Base-by-base conservation (phyloP, 164 flowering plant genomes). In the Nymphaea colorata region DNA sequence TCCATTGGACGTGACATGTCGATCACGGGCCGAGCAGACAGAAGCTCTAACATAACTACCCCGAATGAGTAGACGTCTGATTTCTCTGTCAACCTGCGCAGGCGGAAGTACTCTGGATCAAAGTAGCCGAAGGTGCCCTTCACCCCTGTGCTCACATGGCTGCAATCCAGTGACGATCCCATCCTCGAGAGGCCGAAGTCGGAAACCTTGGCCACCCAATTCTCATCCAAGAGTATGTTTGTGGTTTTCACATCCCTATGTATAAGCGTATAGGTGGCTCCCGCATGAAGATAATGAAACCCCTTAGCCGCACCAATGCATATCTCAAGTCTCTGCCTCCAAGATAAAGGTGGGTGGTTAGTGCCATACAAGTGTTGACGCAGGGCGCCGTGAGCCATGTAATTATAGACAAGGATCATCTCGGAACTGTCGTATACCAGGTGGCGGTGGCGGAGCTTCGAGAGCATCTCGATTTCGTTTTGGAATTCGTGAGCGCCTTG, bases 11-110 rank as follows among this genome's bases (percentile, higher is more conserved):
- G 55, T 7, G 7, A 6, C 12, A 7, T 47, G 55, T 47, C 3
- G 55, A 47, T 14, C 55, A 47, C 93, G 18, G 93, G 93, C 5
- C 96, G 84, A 44, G 92, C 96, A 68, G 92, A 88, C 44, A 90
- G 14, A 66, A 85, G 74, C 75, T 90, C 96, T 45, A 90, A 85
- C 68, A 66, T 5, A 17, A 66, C 68, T 18, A 66, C 68, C 4
- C 68, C 68, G 7, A 66, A 66, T 3, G 59, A 44, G 68, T 44
- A 66, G 11, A 44, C 68, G 12, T 66, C 68, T 3, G 68, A 44
- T 15, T 44, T 44, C 59, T 66, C 68, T 3, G 68, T 66, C 25
- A 66, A 4, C 7, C 42, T 16, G 6, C n/a, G 8, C 6, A 16
- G 6, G 25, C 5, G 42, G 4, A 66, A 66, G 41, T 66, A 66